A percentile compares a stretch with the other conserved stretches of the same genome.
Conservation (phyloP, 2,329 filamentous ascomycete species). For the Mycogone perniciosa region DNA sequence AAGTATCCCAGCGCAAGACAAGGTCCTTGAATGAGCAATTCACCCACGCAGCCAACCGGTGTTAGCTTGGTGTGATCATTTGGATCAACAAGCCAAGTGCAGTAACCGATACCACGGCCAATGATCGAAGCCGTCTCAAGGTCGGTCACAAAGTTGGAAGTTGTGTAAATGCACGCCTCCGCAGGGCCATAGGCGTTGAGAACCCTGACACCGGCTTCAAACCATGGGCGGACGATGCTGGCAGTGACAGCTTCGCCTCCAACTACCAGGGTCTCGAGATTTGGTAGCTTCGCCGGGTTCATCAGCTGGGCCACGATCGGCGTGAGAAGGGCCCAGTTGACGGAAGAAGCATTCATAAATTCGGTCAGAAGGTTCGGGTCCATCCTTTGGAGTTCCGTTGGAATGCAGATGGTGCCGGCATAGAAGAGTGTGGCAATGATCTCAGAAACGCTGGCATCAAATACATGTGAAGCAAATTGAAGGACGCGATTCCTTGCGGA, state of each 20-base stretch:
- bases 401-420: conserved; percentile 4
- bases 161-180: not conserved
- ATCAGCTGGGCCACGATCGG: not conserved
- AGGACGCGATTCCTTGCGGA: not conserved
- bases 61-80: conserved; percentile 30
- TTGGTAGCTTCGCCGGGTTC: not conserved
- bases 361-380: not conserved
- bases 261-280: not conserved
- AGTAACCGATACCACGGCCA: not conserved
- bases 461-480: conserved; percentile 5
- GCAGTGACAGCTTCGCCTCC: not conserved
- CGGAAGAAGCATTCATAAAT: not conserved
- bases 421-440: not conserved
- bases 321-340: not conserved
- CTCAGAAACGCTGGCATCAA: conserved; percentile 2
- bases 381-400: conserved; percentile 3
- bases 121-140: not conserved
- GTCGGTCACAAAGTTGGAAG: not conserved
- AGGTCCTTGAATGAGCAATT: conserved; percentile 42
- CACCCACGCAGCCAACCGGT: conserved; percentile 36
- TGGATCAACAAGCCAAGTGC: conserved; percentile 28
- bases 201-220: not conserved
- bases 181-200: not conserved
- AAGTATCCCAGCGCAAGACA: conserved; percentile 47
- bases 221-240: not conserved